A percentile compares a stretch with the other conserved stretches of the same genome.
Evolutionary conservation across 768 basidiomycete genomes (phyloP).

Genomic region (Bullera alba): DNA sequence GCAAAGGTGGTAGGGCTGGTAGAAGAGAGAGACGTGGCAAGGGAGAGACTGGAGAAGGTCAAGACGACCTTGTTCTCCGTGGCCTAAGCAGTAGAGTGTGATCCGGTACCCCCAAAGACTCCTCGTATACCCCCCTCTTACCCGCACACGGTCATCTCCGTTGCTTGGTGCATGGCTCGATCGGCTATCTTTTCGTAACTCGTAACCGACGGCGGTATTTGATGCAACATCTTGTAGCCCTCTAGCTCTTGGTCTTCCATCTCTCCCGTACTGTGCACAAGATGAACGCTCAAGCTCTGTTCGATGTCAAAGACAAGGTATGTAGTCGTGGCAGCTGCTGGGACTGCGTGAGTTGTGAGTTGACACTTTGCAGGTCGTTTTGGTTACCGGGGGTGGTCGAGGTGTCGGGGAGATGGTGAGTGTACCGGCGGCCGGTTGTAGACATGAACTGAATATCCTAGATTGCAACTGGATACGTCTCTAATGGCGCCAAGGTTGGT

Average conservation of each 20-base stretch:
- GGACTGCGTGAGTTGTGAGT: background rate
- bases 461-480: conserved; percentile 61
- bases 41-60: conserved; percentile 34
- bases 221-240: no score
- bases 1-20: conserved; percentile 18
- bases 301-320: conserved; percentile 52
- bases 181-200: no score
- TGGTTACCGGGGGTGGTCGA: conserved; percentile 62
- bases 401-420: conserved; percentile 63
- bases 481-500: conserved; percentile 54
- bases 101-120: no score
- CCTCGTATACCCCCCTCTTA: no score
- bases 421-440: conserved; percentile 3
- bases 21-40: conserved; percentile 33
- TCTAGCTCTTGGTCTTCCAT: no score
- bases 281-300: conserved; percentile 42
- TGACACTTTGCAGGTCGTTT: conserved; percentile 45
- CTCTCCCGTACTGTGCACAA: no score
- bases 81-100: conserved; percentile 2
- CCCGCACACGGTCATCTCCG: no score
- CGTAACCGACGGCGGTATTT: no score
- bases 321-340: background rate
- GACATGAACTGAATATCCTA: conserved; percentile 25
- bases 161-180: no score
- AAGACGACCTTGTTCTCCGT: conserved; percentile 34